phyloP scores from a whole-genome alignment of 2,329 filamentous ascomycete genomes.

The Curvularia lunata region DNA sequence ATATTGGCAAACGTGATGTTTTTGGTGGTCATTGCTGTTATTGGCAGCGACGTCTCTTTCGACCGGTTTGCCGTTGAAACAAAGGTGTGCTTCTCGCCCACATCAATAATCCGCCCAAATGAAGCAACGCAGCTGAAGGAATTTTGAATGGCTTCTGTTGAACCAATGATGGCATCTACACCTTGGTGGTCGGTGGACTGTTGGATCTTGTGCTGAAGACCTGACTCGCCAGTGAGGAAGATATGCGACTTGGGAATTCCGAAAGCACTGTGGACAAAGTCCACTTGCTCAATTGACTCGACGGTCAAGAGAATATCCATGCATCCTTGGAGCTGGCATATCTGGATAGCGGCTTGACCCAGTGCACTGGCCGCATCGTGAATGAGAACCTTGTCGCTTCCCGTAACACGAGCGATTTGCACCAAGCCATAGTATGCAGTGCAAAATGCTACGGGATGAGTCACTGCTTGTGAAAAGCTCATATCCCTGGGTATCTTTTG shows the following conservation, averaged over 20 bases:
- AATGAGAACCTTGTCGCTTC: constrained; percentile 5
- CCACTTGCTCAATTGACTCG: constrained; percentile 12
- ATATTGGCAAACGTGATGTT: constrained; percentile 10
- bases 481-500: constrained; percentile 13
- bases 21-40: constrained; percentile 1
- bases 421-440: constrained; percentile 6
- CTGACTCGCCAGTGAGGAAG: constrained; percentile 14
- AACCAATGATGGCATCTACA: constrained; percentile 46
- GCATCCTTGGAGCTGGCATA: constrained; percentile 1
- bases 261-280: constrained; percentile 10
- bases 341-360: constrained; percentile 7
- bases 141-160: constrained; percentile 25
- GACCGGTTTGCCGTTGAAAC: constrained; percentile 8
- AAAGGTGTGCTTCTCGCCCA: constrained; percentile 19
- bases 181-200: constrained; percentile 32
- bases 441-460: constrained; percentile 15
- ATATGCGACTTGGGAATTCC: constrained; percentile 32
- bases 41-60: constrained; percentile 3
- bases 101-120: constrained; percentile 41
- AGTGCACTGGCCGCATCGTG: constrained; percentile 6
- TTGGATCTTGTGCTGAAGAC: constrained; percentile 10
- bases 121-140: constrained; percentile 37
- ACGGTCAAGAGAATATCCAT: constrained; percentile 21
- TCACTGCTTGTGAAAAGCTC: constrained; percentile 24
- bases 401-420: not conserved